phyloP scores from a whole-genome alignment of 352 stramenopile species.

The Globisporangium acanthophoron region DNA sequence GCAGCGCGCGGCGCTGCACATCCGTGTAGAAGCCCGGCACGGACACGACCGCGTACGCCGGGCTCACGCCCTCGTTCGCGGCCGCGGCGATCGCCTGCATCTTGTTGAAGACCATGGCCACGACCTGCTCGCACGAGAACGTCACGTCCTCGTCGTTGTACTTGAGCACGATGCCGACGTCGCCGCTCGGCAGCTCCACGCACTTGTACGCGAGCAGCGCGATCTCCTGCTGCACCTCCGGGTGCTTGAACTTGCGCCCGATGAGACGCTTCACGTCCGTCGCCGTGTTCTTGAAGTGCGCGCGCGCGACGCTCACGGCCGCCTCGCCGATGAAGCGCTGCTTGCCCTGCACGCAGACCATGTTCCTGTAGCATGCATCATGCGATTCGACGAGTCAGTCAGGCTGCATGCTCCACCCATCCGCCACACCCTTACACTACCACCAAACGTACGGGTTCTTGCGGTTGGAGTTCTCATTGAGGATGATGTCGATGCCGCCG shows the following conservation, averaged over 20 bases:
- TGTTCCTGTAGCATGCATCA: conserved; percentile 35
- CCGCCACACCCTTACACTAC: too few species aligned
- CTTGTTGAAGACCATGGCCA: conserved; percentile 98
- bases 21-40: conserved; percentile 98
- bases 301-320: conserved; percentile 86
- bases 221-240: conserved; percentile 95
- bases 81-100: conserved; percentile 92
- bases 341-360: conserved; percentile 86
- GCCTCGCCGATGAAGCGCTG: conserved; percentile 93
- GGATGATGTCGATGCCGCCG: conserved; percentile 97
- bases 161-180: conserved; percentile 88
- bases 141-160: conserved; percentile 91
- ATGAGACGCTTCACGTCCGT: conserved; percentile 97
- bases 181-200: conserved; percentile 81
- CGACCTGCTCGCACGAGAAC: conserved; percentile 94
- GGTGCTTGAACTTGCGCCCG: conserved; percentile 94
- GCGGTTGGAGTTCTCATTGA: conserved; percentile 99
- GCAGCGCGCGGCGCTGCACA: conserved; percentile 93
- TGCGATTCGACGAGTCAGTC: background rate
- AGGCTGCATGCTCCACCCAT: background rate
- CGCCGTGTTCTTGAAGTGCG: conserved; percentile 98
- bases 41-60: conserved; percentile 91
- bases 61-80: conserved; percentile 86
- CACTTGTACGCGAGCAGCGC: conserved; percentile 88
- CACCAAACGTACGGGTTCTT: conserved; percentile 89